Base-by-base conservation (phyloP, 106 monocot species). In the Acanthochlamys bracteata region DNA sequence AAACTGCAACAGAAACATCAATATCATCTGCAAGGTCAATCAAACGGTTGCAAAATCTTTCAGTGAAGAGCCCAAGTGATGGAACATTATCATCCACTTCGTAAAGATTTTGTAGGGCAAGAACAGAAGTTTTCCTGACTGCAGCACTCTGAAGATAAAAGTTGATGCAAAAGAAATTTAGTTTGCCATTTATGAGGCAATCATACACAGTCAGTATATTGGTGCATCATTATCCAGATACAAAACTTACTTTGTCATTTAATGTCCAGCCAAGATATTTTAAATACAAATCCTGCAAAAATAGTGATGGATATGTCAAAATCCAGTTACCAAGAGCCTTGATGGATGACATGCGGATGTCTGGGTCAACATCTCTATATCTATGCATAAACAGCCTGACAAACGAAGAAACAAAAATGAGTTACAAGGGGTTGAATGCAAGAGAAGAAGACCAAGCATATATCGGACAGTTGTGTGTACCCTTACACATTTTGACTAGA, bases 181-280 rank as follows among this genome's bases (percentile, higher is more conserved):
- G 62, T 14, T 60, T 9, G 43, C 13, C 13, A n/a, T n/a, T n/a
- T n/a, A n/a, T n/a, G n/a, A n/a, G n/a, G n/a, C n/a, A n/a, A n/a
- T n/a, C n/a, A n/a, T n/a, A n/a, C n/a, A n/a, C n/a, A n/a, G n/a
- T n/a, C n/a, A n/a, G n/a, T n/a, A n/a, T n/a, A n/a, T n/a, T n/a
- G n/a, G n/a, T n/a, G n/a, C n/a, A n/a, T n/a, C n/a, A n/a, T n/a
- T n/a, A n/a, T n/a, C n/a, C n/a, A n/a, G n/a, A n/a, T 21, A 24
- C 23, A 17, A 21, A 33, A 61, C 56, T 76, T 82, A 85, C 96
- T 76, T 91, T 91, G 70, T 96, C 96, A 81, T 96, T 96, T 56
- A 96, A 63, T 55, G 90, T 96, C 96, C 96, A 96, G 0, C 96
- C 96, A 65, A 96, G 90, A 71, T 96, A 96, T 55, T 96, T 96